These are phyloP conservation scores for Fomitopsis palustris DNA, from an alignment of 1,284 basidiomycete genomes.

Conservation along the genomic window DNA sequence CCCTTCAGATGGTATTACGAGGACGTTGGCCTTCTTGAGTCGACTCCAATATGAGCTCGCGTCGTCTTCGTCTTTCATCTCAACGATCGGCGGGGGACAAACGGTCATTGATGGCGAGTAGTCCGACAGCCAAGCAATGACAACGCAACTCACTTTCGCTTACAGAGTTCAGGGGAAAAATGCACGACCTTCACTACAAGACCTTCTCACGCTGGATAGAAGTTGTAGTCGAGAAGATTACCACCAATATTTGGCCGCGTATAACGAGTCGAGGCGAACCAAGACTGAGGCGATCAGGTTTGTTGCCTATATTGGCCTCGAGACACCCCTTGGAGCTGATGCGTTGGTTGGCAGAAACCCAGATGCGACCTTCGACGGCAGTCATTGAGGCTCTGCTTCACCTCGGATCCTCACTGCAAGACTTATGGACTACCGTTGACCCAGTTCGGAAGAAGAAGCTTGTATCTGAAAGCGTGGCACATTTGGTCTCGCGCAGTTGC, in stretches of 20 bases:
- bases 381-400: constrained; percentile 52
- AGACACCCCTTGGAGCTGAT: too few species aligned
- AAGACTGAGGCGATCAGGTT: background rate
- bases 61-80: constrained; percentile 39
- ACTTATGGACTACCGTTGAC: constrained; percentile 44
- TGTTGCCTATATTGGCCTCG: constrained; percentile 4
- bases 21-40: constrained; percentile 37
- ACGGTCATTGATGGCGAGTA: constrained; percentile 34
- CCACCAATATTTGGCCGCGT: background rate
- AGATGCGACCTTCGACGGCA: constrained; percentile 45
- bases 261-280: background rate
- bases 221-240: constrained; percentile 32
- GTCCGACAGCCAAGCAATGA: constrained; percentile 8
- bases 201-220: constrained; percentile 50
- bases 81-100: constrained; percentile 39
- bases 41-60: constrained; percentile 34
- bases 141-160: constrained; percentile 1
- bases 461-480: constrained; percentile 36
- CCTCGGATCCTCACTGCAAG: constrained; percentile 52
- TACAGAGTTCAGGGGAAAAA: constrained; percentile 42
- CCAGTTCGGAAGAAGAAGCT: constrained; percentile 30
- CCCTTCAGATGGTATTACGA: constrained; percentile 16
- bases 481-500: constrained; percentile 32
- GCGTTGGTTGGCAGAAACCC: constrained; percentile 4
- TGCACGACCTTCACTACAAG: constrained; percentile 36